phyloP scores from a whole-genome alignment of 2,329 filamentous ascomycete species.

The Dactylonectria macrodidyma region DNA sequence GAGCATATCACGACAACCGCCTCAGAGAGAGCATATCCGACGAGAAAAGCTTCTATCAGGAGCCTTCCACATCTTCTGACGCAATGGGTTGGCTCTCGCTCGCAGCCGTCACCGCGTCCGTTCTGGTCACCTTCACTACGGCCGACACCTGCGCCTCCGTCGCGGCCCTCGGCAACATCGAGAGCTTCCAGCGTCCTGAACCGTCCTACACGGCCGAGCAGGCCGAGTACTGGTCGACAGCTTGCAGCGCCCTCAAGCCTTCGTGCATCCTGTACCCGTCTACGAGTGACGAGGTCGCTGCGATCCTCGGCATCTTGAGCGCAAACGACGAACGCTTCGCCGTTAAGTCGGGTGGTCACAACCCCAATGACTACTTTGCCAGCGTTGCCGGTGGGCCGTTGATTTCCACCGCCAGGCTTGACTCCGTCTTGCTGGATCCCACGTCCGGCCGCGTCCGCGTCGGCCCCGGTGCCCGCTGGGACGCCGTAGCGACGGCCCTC shows the following conservation, averaged over 20 bases:
- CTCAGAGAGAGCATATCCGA: too few relatives aligned
- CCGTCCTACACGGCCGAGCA: slow-evolving; percentile 56
- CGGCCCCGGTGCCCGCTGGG: slow-evolving; percentile 62
- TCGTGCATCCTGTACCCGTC: slow-evolving; percentile 64
- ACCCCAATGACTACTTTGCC: slow-evolving; percentile 67
- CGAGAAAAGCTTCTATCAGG: background rate
- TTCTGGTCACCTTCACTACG: background rate
- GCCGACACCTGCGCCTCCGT: slow-evolving; percentile 29
- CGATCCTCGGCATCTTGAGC: slow-evolving; percentile 65
- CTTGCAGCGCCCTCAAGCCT: slow-evolving; percentile 60
- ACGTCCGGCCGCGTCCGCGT: slow-evolving; percentile 57
- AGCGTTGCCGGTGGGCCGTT: slow-evolving; percentile 65
- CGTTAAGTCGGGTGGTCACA: slow-evolving; percentile 71
- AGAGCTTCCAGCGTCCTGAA: slow-evolving; percentile 34
- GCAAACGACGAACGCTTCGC: slow-evolving; percentile 66
- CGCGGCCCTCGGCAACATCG: slow-evolving; percentile 16
- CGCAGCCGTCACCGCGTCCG: background rate
- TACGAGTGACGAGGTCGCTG: slow-evolving; percentile 65
- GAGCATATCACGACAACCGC: too few relatives aligned
- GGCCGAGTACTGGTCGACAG: slow-evolving; percentile 62
- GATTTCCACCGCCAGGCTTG: slow-evolving; percentile 63
- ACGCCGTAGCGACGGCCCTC: slow-evolving; percentile 57
- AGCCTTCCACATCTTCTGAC: background rate
- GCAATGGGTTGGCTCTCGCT: background rate
- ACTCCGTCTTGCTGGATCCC: slow-evolving; percentile 57